These are phyloP conservation scores for Thelonectria rubi DNA, from an alignment of 2,329 filamentous ascomycete species.

Conservation along the genomic window DNA sequence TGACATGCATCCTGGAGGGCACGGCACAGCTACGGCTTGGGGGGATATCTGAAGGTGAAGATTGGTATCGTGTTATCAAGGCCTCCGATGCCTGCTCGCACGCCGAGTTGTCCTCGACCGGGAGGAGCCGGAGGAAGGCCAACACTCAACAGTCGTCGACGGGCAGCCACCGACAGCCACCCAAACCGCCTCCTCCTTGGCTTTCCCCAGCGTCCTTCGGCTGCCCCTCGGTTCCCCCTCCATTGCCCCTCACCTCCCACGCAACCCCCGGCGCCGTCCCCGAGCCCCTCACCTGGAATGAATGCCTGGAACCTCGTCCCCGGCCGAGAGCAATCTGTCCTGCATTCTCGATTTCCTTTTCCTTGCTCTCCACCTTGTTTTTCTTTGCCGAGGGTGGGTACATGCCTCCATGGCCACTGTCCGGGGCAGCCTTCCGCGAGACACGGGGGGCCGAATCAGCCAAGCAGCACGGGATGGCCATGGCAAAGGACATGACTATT, in stretches of 20 bases:
- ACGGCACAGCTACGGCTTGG: constrained; percentile 8
- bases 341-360: constrained; percentile 22
- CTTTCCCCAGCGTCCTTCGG: constrained; percentile 9
- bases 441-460: neutral
- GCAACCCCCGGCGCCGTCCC: no score
- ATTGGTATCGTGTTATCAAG: neutral
- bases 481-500: neutral
- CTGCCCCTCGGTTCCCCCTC: constrained; percentile 9
- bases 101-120: constrained; percentile 24
- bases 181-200: no score
- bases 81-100: constrained; percentile 28
- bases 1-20: constrained; percentile 22
- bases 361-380: constrained; percentile 31
- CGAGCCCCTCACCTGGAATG: constrained; percentile 1
- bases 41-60: constrained; percentile 5
- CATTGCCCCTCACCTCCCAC: constrained; percentile 15
- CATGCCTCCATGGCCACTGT: no score
- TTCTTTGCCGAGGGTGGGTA: constrained; percentile 37
- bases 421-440: constrained; percentile 10
- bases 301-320: constrained; percentile 22
- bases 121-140: constrained; percentile 37
- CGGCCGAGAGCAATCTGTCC: constrained; percentile 26
- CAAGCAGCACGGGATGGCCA: neutral
- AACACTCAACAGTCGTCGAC: constrained; percentile 11
- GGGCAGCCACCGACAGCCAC: no score